These are phyloP conservation scores for Pseudonectria buxi DNA, from an alignment of 2,329 filamentous ascomycete species.

Conservation along the genomic window DNA sequence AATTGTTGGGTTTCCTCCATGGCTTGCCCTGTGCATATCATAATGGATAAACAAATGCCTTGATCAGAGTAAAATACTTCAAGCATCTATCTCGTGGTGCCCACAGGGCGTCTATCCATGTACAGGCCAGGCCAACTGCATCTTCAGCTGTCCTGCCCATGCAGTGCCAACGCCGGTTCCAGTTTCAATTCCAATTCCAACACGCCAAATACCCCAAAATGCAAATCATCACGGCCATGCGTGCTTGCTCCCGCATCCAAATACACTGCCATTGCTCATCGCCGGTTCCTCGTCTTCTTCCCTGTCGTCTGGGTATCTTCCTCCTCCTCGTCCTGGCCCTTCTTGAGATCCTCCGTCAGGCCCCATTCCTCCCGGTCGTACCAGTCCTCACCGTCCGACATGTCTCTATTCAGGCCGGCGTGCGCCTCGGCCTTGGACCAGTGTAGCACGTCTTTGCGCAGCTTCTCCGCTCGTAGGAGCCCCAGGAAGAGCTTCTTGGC, in stretches of 20 bases:
- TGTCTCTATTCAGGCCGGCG: constrained; percentile 56
- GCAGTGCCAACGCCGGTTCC: too few relatives aligned
- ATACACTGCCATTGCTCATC: constrained; percentile 24
- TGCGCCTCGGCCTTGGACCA: constrained; percentile 78
- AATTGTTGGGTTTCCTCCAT: too few relatives aligned
- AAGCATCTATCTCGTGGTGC: too few relatives aligned
- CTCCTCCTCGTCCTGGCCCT: constrained; percentile 77
- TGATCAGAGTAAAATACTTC: too few relatives aligned
- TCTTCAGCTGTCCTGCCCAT: too few relatives aligned
- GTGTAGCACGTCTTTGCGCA: constrained; percentile 63
- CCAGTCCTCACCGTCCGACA: constrained; percentile 88
- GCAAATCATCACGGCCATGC: too few relatives aligned
- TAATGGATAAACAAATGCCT: too few relatives aligned
- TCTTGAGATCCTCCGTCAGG: constrained; percentile 66
- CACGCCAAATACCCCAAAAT: too few relatives aligned
- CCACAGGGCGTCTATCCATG: constrained; percentile 4
- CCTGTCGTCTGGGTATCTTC: constrained; percentile 57
- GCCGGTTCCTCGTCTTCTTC: constrained; percentile 55
- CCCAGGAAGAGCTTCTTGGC: constrained; percentile 62
- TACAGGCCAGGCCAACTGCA: constrained; percentile 1
- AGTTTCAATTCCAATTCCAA: too few relatives aligned
- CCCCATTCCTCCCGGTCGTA: constrained; percentile 79
- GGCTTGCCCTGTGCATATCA: too few relatives aligned
- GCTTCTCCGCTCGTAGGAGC: constrained; percentile 64
- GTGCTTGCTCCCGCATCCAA: not conserved